Percentiles rank a stretch among this genome's conserved stretches.
phyloP scores from a whole-genome alignment of 306 rosid species.

The Gynostemma pentaphyllum region DNA sequence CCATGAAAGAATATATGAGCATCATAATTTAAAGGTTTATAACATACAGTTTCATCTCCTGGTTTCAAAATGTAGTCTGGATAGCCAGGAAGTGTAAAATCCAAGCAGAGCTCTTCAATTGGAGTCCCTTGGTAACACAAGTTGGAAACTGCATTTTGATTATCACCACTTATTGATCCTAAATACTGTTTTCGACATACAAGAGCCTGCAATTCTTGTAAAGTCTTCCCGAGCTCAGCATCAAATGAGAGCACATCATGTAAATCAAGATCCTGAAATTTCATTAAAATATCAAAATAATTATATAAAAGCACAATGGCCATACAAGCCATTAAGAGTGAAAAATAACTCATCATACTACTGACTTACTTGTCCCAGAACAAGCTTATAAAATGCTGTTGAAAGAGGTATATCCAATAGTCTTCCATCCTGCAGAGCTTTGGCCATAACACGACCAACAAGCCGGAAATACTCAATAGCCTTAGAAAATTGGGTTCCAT shows the following conservation, averaged over 20 bases:
- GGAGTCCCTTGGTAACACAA: slow-evolving; percentile 57
- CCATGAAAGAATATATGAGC: not conserved
- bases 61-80: slow-evolving; percentile 71
- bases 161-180: slow-evolving; percentile 33
- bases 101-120: slow-evolving; percentile 77
- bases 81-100: slow-evolving; percentile 89
- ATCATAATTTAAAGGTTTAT: not conserved
- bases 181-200: slow-evolving; percentile 59
- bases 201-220: slow-evolving; percentile 74
- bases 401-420: slow-evolving; percentile 86
- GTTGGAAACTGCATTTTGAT: slow-evolving; percentile 22
- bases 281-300: not conserved
- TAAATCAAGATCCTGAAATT: slow-evolving; percentile 95
- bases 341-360: not conserved
- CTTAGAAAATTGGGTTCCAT: slow-evolving; percentile 60
- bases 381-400: slow-evolving; percentile 72
- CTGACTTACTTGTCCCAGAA: slow-evolving; percentile 78
- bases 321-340: not conserved
- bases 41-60: slow-evolving; percentile 69
- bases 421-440: slow-evolving; percentile 99
- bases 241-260: slow-evolving; percentile 81
- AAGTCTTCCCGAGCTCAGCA: slow-evolving; percentile 80
- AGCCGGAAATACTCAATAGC: slow-evolving; percentile 77
- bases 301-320: not conserved
- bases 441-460: slow-evolving; percentile 89